A percentile compares a stretch with the other conserved stretches of the same genome.
phyloP scores from a whole-genome alignment of 2,329 filamentous ascomycete species.

The Lecanicillium sp. region DNA sequence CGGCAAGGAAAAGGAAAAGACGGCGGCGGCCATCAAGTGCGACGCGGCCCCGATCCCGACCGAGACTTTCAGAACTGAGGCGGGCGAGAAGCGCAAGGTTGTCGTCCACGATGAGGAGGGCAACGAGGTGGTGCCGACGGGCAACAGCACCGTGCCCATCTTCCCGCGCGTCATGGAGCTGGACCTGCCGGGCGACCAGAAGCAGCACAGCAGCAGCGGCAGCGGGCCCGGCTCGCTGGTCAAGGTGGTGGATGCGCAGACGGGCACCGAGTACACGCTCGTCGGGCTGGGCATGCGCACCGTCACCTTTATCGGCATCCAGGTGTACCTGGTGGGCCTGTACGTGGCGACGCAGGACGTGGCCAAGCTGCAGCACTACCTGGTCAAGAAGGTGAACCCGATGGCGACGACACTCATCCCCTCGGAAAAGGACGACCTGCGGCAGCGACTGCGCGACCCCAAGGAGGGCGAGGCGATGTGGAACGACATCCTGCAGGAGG shows the following conservation, averaged over 20 bases:
- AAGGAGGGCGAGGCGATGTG: constrained; percentile 64
- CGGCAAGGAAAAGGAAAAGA: constrained; percentile 22
- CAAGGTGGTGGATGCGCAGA: constrained; percentile 28
- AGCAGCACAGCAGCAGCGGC: constrained; percentile 10
- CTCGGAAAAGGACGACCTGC: constrained; percentile 69
- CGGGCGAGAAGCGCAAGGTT: constrained; percentile 45
- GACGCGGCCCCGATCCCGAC: constrained; percentile 28
- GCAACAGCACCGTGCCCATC: constrained; percentile 68
- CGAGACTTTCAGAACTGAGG: constrained; percentile 40
- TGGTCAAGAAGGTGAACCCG: constrained; percentile 69
- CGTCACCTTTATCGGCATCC: constrained; percentile 81
- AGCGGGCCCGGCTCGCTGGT: constrained; percentile 22
- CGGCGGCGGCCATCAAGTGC: constrained; percentile 31
- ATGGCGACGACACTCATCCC: constrained; percentile 77
- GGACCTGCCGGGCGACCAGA: constrained; percentile 30
- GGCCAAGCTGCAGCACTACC: constrained; percentile 65
- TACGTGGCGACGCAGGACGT: constrained; percentile 85
- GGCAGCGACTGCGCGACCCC: constrained; percentile 61
- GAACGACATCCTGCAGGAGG: constrained; percentile 59
- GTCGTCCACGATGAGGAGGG: constrained; percentile 61
- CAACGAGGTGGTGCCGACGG: constrained; percentile 70
- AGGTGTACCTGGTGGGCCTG: constrained; percentile 91
- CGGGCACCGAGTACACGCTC: constrained; percentile 69
- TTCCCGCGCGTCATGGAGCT: constrained; percentile 70
- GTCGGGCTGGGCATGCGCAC: constrained; percentile 82